Evolutionary conservation across 208 protist genomes (phyloP), one percentile per base, ranked within the genome.

Genomic region (Phytomonas francai): DNA sequence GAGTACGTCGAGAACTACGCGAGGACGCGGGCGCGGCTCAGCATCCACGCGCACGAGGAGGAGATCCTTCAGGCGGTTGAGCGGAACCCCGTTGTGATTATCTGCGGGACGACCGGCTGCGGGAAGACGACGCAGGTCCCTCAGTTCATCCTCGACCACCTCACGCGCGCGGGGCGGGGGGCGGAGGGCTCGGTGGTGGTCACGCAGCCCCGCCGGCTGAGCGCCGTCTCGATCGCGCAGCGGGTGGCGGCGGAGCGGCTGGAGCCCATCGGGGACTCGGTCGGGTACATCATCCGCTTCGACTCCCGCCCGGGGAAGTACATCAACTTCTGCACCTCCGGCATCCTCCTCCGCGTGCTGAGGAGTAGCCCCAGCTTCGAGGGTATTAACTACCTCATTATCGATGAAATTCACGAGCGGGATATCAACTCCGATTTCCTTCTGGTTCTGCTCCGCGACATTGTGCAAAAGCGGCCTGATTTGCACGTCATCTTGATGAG

Each of bases 371-470:
- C 92, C 12, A 34, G 74, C 16, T 73, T 99, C 36, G 63, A 66
- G 19, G 91, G 97, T 62, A 98, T 99, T 79, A 91, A 85, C 49
- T 84, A 98, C 60, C 80, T 99, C 68, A 98, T 99, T 68, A 92
- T 99, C 31, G 99, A 99, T 87, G 99, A 99, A 82, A 99, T 99
- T 6, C 99, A 99, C 80, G 99, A 99, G 80, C 83, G 99, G 22
- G 99, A 99, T 57, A 94, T 99, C 45, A 83, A 98, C 78, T 99
- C 98, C 0, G 98, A 99, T 78, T 98, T 99, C 59, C 77, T 99
- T 0, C 97, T 99, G 64, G 94, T 98, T n/a, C 74, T 99, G n/a
- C 74, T 99, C 54, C 95, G 98, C 77, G 83, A 91, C 22, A 63
- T 97, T 29, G 31, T 92, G 5, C 19, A 30, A 25, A 71, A 75